Base-by-base conservation (phyloP, 2,329 filamentous ascomycete species). In the Lasiodiplodia gonubiensis region DNA sequence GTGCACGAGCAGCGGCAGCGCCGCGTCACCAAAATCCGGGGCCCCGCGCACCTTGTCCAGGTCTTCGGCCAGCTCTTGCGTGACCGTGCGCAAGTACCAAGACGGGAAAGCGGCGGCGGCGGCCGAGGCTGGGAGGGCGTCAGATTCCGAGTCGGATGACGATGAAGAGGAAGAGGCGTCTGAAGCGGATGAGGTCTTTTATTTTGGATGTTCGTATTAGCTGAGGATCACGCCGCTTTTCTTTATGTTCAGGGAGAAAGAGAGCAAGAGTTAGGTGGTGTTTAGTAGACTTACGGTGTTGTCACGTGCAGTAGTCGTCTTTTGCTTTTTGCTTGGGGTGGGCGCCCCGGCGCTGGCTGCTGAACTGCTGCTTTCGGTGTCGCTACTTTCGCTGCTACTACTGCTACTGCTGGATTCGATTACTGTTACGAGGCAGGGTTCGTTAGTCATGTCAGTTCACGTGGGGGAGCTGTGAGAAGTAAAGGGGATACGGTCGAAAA, bases 21-120 rank as follows among this genome's bases (percentile, higher is more conserved):
- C 86, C 63, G 88, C 87, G 68, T 82, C 81, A 74, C 87, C 89
- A 80, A 93, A 94, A 78, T 93, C 91, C 72, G 88, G 86, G 11
- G 91, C 89, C 48, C 77, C 76, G 70, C 91, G 87, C 69, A 93
- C 82, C 76, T 88, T 88, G 79, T 92, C 88, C 46, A 94, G 83
- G 75, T 93, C 91, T 71, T 92, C 89, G 14, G 89, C 87, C 67
- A 94, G 88, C 75, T 93, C 91, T 61, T 84, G 81, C 0, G 91
- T 92, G 6, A 88, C 82, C 68, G 86, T 88, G 72, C 90, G 88
- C 55, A 93, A 85, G 76, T 93, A 93, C 76, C 88, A 90, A 11
- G 87, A 81, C 10, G 85, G 82, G 78, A 92, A 92, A 37, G 60
- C 67, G 3, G 60, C 42, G 60, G 39, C 57, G 51, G 60, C 37